Evolutionary conservation across 495 filamentous ascomycete genomes (phyloP).

Genomic region (Hypomontagnella monticulosa): DNA sequence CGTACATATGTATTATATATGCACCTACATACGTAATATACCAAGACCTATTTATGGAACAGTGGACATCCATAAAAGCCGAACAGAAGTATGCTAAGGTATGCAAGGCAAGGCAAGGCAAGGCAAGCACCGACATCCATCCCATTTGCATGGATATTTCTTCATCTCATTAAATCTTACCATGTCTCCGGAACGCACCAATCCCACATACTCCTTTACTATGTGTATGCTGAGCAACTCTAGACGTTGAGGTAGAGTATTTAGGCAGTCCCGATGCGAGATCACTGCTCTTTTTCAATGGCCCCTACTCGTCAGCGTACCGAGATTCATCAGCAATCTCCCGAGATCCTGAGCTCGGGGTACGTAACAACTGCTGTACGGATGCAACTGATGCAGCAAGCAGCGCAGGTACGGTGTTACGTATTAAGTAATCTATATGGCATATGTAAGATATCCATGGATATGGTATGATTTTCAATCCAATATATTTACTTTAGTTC

Average conservation of each 20-base stretch:
- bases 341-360: constrained; percentile 16
- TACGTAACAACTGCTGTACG: too few relatives aligned
- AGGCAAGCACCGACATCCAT: constrained; percentile 16
- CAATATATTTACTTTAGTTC: background rate
- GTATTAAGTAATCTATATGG: too few relatives aligned
- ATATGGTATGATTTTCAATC: background rate
- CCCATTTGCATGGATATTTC: constrained; percentile 22
- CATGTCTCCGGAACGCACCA: constrained; percentile 37
- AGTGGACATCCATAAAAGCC: background rate
- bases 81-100: background rate
- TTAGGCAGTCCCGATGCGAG: constrained; percentile 19
- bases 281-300: constrained; percentile 14
- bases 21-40: background rate
- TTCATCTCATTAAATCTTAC: constrained; percentile 38
- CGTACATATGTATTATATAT: background rate
- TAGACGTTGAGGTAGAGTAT: background rate
- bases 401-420: too few relatives aligned
- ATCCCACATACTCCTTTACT: constrained; percentile 22
- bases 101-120: background rate
- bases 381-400: too few relatives aligned
- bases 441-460: background rate
- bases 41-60: constrained; percentile 6
- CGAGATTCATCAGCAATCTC: constrained; percentile 25
- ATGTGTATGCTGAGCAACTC: constrained; percentile 8
- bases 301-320: constrained; percentile 14